Evolutionary conservation across 768 basidiomycete genomes (phyloP).

Genomic region (Rhizopogon sp.): DNA sequence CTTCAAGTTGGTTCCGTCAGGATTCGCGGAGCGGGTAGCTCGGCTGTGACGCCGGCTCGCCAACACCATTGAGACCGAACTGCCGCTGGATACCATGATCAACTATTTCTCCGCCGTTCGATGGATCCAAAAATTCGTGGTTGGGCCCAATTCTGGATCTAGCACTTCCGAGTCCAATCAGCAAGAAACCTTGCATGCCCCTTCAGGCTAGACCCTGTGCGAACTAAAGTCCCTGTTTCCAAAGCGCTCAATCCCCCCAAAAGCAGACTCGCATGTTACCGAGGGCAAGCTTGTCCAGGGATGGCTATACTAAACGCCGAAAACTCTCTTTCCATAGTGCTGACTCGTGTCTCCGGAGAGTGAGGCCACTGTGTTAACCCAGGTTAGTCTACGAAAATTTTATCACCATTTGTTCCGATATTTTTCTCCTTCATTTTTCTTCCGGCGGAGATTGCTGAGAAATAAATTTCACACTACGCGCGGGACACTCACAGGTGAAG

Average conservation of each 20-base stretch:
- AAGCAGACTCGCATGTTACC: constrained; percentile 21
- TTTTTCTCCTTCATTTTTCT: background rate
- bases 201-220: constrained; percentile 40
- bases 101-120: constrained; percentile 38
- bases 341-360: background rate
- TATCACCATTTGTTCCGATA: background rate
- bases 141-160: constrained; percentile 26
- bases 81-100: constrained; percentile 33
- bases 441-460: constrained; percentile 26
- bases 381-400: background rate
- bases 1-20: constrained; percentile 14
- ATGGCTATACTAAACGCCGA: constrained; percentile 26
- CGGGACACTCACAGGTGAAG: background rate
- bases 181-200: constrained; percentile 37
- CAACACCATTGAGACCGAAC: constrained; percentile 27
- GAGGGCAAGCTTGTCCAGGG: constrained; percentile 15
- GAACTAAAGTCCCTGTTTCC: constrained; percentile 14
- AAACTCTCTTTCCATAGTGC: constrained; percentile 2
- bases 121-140: constrained; percentile 41
- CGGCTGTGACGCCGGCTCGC: constrained; percentile 23
- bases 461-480: constrained; percentile 8
- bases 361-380: background rate
- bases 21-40: constrained; percentile 30
- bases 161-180: constrained; percentile 35
- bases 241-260: constrained; percentile 22